Percentiles rank a stretch among this genome's conserved stretches.
Evolutionary conservation across 2,329 filamentous ascomycete genomes (phyloP).

Genomic region (Colletotrichum tropicicola): DNA sequence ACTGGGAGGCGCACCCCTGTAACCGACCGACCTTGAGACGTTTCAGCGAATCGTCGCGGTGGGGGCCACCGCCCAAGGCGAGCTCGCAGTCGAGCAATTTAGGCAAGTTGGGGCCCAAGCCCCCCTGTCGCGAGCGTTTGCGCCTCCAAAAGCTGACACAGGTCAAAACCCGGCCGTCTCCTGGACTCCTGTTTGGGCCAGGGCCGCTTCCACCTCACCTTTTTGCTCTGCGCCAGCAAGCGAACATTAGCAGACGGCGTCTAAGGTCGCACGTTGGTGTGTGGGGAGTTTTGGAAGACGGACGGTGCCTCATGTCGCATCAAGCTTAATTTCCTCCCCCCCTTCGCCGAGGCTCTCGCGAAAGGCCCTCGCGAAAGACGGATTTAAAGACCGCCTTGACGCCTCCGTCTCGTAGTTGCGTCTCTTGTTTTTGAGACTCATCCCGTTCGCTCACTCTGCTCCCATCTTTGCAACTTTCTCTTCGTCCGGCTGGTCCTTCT

Average conservation of each 20-base stretch:
- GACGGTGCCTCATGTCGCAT: conserved; percentile 12
- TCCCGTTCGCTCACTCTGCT: conserved; percentile 13
- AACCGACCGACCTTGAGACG: conserved; percentile 22
- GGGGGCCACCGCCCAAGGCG: background rate
- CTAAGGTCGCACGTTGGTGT: conserved; percentile 13
- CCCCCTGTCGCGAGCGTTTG: background rate
- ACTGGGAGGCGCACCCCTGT: conserved; percentile 20
- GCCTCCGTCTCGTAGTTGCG: background rate
- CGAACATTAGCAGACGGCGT: background rate
- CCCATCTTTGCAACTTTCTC: conserved; percentile 3
- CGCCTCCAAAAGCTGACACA: conserved; percentile 5
- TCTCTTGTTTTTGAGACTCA: background rate
- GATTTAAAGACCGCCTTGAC: background rate
- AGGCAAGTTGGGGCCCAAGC: background rate
- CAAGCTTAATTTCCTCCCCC: conserved; percentile 12
- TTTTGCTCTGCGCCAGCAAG: background rate
- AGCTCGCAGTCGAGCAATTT: too few species aligned
- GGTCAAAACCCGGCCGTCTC: conserved; percentile 11
- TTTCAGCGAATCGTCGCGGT: conserved; percentile 25
- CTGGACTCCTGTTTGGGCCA: conserved; percentile 21
- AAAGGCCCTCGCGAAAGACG: too few species aligned
- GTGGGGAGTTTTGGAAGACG: conserved; percentile 6
- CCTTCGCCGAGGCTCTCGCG: background rate
- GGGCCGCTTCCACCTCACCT: background rate
- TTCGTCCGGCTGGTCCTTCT: conserved; percentile 20